Evolutionary conservation across 805 yeast genomes (phyloP).

Genomic region (Starmerella floricola): DNA sequence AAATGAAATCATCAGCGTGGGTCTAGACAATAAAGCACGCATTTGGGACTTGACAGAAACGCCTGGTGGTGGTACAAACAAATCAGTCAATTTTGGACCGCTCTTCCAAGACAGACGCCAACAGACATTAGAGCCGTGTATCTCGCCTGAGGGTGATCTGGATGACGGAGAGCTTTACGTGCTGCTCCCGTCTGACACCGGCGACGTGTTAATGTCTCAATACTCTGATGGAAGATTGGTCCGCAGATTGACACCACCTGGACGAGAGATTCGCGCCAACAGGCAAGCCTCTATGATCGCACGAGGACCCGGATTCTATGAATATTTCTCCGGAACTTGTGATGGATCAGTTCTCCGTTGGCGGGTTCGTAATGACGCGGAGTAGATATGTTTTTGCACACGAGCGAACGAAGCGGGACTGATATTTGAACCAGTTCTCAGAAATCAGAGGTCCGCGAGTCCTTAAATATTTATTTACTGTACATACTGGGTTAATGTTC

Average conservation of each 20-base stretch:
- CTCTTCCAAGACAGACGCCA: constrained; percentile 51
- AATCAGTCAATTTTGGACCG: constrained; percentile 66
- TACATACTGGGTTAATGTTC: background rate
- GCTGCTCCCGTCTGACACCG: constrained; percentile 63
- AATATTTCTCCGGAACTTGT: constrained; percentile 48
- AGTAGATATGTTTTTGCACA: background rate
- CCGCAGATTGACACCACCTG: constrained; percentile 36
- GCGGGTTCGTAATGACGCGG: constrained; percentile 23
- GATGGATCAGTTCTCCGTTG: constrained; percentile 56
- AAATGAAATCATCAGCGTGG: constrained; percentile 48
- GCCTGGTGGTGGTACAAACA: constrained; percentile 37
- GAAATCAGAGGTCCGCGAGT: too few species aligned
- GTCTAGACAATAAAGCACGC: constrained; percentile 67
- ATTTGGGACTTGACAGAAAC: constrained; percentile 61
- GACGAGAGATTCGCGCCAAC: constrained; percentile 27
- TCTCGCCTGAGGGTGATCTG: constrained; percentile 42
- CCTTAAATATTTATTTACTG: background rate
- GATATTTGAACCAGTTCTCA: too few species aligned
- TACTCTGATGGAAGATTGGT: constrained; percentile 52
- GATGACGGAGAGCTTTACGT: constrained; percentile 29
- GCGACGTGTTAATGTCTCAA: constrained; percentile 51
- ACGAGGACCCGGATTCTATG: constrained; percentile 35
- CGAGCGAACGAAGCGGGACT: too few species aligned
- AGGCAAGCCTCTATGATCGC: constrained; percentile 41
- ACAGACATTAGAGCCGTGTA: constrained; percentile 45